Base-by-base conservation (phyloP, 2,329 filamentous ascomycete genomes). In the Fusarium miscanthi region DNA sequence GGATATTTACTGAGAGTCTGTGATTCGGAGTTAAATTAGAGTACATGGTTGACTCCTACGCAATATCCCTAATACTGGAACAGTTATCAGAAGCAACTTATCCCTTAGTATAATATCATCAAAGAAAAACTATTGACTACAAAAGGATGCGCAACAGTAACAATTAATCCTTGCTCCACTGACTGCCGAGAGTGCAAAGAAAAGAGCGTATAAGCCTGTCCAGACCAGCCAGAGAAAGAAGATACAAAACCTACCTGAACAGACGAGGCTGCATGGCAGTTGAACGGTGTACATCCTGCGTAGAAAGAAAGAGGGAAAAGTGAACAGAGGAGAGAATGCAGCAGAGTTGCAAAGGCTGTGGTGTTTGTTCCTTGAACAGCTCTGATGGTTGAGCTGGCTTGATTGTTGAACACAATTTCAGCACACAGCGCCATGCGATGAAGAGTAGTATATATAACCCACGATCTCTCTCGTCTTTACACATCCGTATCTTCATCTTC, bases 1-100 rank as follows among this genome's bases (percentile, higher is more conserved):
- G 2, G 13, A 8, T 12, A 9, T 38, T 19, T 17, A 7, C 1
- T 3, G 19, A 11, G n/a, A 19, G 0, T 3, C 9, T 21, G 2
- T 1, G 13, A 21, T 9, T 27, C 23, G 16, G 9, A 17, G 2
- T 8, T 3, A 27, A 6, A 16, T 5, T 1, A n/a, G 23, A 5
- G 23, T 21, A 38, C 4, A 38, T n/a, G 19, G 2, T 3, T 12
- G 6, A 52, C 8, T 38, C 1, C 13, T 2, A n/a, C 14, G 17
- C 8, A 6, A 7, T 27, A 21, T 6, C 12, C n/a, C 5, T 3
- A 13, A 16, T 23, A 0, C 43, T 46, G 3, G 21, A 30, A 46
- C 19, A 30, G 16, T 17, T 11, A 16, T 5, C 1, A 12, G 31
- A n/a, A 10, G 0, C 4, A 4, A 5, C 21, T 3, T 8, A 8